A percentile compares a stretch with the other conserved stretches of the same genome.
Conservation (phyloP, 2,329 filamentous ascomycete species). For the Alternaria postmessia region DNA sequence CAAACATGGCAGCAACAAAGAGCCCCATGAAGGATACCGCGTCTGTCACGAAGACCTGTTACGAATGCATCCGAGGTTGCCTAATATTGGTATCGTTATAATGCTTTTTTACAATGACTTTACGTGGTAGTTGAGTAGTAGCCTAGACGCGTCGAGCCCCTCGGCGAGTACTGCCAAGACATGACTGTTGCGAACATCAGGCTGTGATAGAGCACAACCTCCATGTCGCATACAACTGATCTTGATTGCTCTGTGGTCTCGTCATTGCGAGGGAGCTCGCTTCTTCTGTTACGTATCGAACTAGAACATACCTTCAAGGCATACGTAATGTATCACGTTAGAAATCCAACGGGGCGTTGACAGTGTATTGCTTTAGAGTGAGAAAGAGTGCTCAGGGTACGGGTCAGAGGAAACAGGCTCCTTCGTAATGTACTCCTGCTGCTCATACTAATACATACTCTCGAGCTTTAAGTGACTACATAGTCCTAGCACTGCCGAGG, state of each 20-base stretch:
- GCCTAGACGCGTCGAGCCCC: background rate
- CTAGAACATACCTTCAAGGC: no score
- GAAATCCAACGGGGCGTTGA: no score
- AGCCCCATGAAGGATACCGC: background rate
- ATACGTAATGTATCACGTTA: no score
- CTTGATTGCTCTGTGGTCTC: no score
- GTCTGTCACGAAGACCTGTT: background rate
- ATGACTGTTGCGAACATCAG: background rate
- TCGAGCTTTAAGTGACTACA: background rate
- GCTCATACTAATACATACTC: background rate
- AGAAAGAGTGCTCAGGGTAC: no score
- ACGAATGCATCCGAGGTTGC: background rate
- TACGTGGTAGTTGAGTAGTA: background rate
- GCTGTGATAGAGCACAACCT: background rate
- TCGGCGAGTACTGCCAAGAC: background rate
- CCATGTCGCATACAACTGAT: background rate
- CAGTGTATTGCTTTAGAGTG: no score
- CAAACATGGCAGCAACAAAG: conserved; percentile 12
- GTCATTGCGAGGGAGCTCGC: no score
- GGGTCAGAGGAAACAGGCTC: no score
- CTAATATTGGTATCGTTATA: background rate
- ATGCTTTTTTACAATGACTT: background rate
- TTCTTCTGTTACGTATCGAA: no score
- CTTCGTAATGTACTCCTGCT: background rate
- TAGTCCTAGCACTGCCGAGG: background rate